Evolutionary conservation across 805 yeast species (phyloP).

Genomic region (Candida fluviatilis): DNA sequence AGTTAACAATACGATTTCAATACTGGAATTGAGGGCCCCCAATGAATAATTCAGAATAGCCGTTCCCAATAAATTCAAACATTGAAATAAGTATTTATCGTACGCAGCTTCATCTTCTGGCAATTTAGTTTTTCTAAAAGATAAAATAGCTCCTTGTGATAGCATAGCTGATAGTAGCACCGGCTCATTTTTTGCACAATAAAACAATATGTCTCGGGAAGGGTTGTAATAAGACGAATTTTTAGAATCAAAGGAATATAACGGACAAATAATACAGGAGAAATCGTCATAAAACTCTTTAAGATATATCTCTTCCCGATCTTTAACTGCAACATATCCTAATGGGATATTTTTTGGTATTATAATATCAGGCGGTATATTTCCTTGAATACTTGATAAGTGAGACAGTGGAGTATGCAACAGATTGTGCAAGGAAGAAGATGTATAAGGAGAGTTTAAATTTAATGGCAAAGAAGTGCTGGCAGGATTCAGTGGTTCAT

Average conservation of each 20-base stretch:
- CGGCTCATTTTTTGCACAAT: constrained; percentile 58
- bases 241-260: constrained; percentile 27
- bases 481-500: too few species aligned
- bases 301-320: constrained; percentile 27
- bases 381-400: not conserved
- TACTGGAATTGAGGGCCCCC: constrained; percentile 30
- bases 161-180: constrained; percentile 63
- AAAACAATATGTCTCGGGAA: constrained; percentile 56
- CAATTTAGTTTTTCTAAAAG: constrained; percentile 35
- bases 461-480: too few species aligned
- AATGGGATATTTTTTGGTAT: constrained; percentile 25
- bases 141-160: constrained; percentile 68
- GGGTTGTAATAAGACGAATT: constrained; percentile 39
- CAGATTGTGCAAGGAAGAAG: not conserved
- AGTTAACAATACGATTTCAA: constrained; percentile 65
- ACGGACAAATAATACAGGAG: constrained; percentile 34
- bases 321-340: constrained; percentile 23
- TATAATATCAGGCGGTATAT: constrained; percentile 2
- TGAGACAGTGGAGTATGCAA: not conserved
- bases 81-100: constrained; percentile 57
- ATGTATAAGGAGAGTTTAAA: too few species aligned
- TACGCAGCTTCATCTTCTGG: constrained; percentile 33
- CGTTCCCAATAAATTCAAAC: constrained; percentile 53
- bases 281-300: constrained; percentile 35
- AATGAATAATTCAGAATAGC: constrained; percentile 19